Conservation (phyloP, 306 rosid genomes). For the Dalbergia oliveri region DNA sequence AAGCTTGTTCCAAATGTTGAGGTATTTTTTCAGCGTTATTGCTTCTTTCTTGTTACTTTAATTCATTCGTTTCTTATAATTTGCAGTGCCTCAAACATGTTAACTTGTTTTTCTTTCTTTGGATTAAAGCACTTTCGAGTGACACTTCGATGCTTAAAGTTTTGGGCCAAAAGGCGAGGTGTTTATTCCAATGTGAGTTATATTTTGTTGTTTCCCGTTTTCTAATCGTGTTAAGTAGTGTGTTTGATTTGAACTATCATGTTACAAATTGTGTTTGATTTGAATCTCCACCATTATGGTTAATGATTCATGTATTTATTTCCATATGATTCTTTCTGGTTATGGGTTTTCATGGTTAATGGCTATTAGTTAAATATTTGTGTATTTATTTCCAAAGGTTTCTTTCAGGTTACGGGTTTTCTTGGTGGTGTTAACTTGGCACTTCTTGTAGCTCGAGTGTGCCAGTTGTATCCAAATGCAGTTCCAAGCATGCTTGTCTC, state of each 20-base stretch:
- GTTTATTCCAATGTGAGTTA: conserved; percentile 90
- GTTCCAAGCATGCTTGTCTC: conserved; percentile 94
- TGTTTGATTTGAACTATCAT: conserved; percentile 15
- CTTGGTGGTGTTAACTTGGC: conserved; percentile 99
- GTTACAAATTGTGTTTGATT: conserved; percentile 14
- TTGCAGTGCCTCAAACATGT: neutral
- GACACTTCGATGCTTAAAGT: conserved; percentile 84
- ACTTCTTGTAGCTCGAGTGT: conserved; percentile 89
- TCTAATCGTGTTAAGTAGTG: neutral
- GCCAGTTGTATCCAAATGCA: conserved; percentile 97
- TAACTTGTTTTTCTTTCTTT: neutral
- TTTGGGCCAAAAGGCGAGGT: conserved; percentile 96
- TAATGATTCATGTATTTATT: neutral
- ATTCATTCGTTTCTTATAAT: neutral
- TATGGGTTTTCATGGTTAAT: conserved; percentile 64
- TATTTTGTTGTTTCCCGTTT: neutral
- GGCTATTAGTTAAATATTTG: conserved; percentile 9
- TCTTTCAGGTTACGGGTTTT: conserved; percentile 87
- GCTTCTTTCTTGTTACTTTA: neutral
- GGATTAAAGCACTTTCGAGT: conserved; percentile 71
- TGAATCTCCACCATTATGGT: neutral
- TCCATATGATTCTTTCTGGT: conserved; percentile 58
- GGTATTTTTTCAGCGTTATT: conserved; percentile 49
- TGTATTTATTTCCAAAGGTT: neutral
- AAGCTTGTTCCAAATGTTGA: conserved; percentile 93